Conservation (phyloP, 306 rosid genomes). For the Canavalia ensiformis region DNA sequence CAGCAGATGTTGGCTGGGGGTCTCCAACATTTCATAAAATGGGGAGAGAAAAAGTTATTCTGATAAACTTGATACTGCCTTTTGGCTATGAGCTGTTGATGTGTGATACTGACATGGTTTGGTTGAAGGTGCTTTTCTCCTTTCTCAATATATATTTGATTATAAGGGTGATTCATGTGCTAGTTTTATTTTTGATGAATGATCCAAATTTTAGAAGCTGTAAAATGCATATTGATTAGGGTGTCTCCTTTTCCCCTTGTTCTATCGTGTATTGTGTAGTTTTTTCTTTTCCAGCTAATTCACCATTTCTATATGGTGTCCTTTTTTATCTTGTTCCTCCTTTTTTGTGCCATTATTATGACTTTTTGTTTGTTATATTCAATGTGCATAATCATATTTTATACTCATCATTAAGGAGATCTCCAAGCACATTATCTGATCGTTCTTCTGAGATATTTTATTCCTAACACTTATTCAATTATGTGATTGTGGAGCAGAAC, state of each 20-base stretch:
- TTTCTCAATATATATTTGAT: constrained; percentile 38
- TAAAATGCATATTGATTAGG: constrained; percentile 31
- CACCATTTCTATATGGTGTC: not conserved
- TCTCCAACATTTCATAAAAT: constrained; percentile 95
- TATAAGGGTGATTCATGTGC: constrained; percentile 9
- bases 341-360: not conserved
- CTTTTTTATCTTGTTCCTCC: not conserved
- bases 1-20: constrained; percentile 97
- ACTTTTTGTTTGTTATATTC: constrained; percentile 1
- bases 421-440: constrained; percentile 8
- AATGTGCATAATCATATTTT: constrained; percentile 8
- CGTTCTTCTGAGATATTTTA: constrained; percentile 38
- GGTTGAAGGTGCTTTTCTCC: constrained; percentile 81
- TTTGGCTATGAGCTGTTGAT: constrained; percentile 86
- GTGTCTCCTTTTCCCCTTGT: not conserved
- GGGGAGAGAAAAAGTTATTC: constrained; percentile 95
- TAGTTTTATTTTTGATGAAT: constrained; percentile 26
- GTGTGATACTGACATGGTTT: constrained; percentile 99
- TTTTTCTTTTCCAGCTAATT: constrained; percentile 34
- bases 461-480: constrained; percentile 40
- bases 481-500: constrained; percentile 74
- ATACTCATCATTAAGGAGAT: constrained; percentile 29
- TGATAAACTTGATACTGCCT: constrained; percentile 87
- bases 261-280: not conserved
- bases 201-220: constrained; percentile 29